A percentile compares a stretch with the other conserved stretches of the same genome.
Conservation (phyloP, 495 filamentous ascomycete genomes). For the Peziza echinospora region DNA sequence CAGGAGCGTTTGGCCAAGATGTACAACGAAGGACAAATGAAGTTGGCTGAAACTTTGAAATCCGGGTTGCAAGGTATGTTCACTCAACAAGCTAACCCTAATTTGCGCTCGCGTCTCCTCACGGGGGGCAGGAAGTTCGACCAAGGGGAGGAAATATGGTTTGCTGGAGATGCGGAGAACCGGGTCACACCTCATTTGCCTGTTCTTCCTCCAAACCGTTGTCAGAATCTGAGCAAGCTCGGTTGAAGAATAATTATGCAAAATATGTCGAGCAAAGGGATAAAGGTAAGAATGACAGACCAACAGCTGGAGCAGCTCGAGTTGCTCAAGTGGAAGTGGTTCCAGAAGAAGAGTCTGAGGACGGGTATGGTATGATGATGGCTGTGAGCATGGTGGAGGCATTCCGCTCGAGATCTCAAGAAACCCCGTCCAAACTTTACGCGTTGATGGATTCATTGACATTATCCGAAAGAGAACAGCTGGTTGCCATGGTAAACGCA, state of each 20-base stretch:
- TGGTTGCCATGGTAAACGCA: background rate
- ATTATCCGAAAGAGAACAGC: background rate
- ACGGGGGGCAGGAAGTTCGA: too few relatives aligned
- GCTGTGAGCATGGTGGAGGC: background rate
- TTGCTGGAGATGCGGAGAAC: background rate
- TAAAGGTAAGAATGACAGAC: background rate
- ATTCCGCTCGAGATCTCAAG: background rate
- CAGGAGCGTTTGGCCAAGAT: background rate
- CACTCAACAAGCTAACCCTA: too few relatives aligned
- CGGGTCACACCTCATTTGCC: background rate
- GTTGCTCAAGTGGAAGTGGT: background rate
- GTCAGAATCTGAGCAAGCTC: too few relatives aligned
- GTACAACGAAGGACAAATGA: background rate
- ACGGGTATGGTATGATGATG: background rate
- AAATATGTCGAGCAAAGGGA: background rate
- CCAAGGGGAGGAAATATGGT: too few relatives aligned
- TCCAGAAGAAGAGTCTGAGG: background rate
- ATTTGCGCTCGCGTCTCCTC: too few relatives aligned
- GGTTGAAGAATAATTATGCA: background rate
- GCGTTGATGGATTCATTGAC: background rate
- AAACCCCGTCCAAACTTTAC: background rate
- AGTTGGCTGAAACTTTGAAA: background rate
- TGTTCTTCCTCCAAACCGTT: too few relatives aligned
- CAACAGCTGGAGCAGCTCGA: background rate
- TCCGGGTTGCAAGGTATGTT: too few relatives aligned